A percentile compares a stretch with the other conserved stretches of the same genome.
Conservation (phyloP, 352 stramenopile genomes). For the Pythium guiyangense region DNA sequence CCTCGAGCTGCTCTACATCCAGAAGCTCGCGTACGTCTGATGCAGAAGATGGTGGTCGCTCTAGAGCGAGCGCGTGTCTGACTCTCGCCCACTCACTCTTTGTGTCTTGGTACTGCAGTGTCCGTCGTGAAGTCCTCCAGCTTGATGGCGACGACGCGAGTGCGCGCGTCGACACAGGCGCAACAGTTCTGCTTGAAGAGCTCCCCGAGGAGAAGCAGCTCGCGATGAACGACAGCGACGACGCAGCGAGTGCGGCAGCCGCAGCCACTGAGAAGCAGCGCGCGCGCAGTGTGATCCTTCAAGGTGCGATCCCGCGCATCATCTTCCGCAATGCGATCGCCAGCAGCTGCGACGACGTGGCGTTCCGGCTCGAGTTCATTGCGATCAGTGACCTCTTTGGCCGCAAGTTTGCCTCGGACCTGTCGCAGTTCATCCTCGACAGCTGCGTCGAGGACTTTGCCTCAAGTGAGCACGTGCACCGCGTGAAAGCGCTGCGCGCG, state of each 20-base stretch:
- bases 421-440: conserved; percentile 70
- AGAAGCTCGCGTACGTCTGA: conserved; percentile 63
- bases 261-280: conserved; percentile 46
- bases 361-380: conserved; percentile 75
- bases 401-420: conserved; percentile 38
- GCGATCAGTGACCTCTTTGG: conserved; percentile 76
- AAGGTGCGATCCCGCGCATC: conserved; percentile 82
- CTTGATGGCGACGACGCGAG: conserved; percentile 46
- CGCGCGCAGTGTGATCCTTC: conserved; percentile 61
- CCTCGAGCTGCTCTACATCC: conserved; percentile 88
- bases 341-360: conserved; percentile 50
- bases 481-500: conserved; percentile 46
- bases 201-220: conserved; percentile 49
- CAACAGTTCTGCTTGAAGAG: conserved; percentile 53
- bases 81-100: background rate
- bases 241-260: conserved; percentile 18
- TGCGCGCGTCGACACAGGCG: conserved; percentile 14
- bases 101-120: conserved; percentile 13
- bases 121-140: conserved; percentile 74
- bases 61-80: too few relatives aligned
- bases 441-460: conserved; percentile 59
- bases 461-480: conserved; percentile 46
- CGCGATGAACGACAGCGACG: background rate
- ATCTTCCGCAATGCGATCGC: conserved; percentile 72
- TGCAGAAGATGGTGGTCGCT: too few relatives aligned